A percentile compares a stretch with the other conserved stretches of the same genome.
Evolutionary conservation across 2,329 filamentous ascomycete genomes (phyloP).

Genomic region (Cladorrhinum sp.): DNA sequence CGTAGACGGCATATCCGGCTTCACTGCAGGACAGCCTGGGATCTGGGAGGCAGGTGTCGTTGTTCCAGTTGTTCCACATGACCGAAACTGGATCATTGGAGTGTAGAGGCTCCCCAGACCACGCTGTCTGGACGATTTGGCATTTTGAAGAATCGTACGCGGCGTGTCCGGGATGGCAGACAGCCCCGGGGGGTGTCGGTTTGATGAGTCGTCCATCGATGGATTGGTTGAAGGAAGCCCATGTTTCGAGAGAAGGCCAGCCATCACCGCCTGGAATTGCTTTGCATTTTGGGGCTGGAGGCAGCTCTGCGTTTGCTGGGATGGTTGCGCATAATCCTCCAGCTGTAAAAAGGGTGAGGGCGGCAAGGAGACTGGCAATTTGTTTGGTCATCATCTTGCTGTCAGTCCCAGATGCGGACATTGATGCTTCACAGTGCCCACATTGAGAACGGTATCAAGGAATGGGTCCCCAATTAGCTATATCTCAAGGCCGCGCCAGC

Average conservation of each 20-base stretch:
- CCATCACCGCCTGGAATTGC: constrained; percentile 41
- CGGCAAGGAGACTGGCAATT: not conserved
- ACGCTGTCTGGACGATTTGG: constrained; percentile 6
- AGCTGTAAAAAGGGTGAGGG: not conserved
- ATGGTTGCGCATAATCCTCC: not conserved
- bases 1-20: constrained; percentile 40
- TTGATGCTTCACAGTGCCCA: not conserved
- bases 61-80: constrained; percentile 43
- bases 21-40: constrained; percentile 36
- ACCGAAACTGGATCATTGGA: constrained; percentile 36
- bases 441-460: not conserved
- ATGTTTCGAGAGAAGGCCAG: constrained; percentile 47
- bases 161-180: constrained; percentile 30
- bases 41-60: constrained; percentile 50
- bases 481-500: not conserved
- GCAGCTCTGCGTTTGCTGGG: not conserved
- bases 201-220: constrained; percentile 40
- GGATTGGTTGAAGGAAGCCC: constrained; percentile 43
- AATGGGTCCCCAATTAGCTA: not conserved
- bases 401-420: not conserved
- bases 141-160: constrained; percentile 5
- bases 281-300: constrained; percentile 40
- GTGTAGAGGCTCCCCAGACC: constrained; percentile 36
- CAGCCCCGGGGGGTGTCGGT: constrained; percentile 39
- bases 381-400: not conserved